Evolutionary conservation across 108 stramenopile genomes (phyloP), one percentile per base, ranked within the genome.

Genomic region (Cafeteria roenbergensis): DNA sequence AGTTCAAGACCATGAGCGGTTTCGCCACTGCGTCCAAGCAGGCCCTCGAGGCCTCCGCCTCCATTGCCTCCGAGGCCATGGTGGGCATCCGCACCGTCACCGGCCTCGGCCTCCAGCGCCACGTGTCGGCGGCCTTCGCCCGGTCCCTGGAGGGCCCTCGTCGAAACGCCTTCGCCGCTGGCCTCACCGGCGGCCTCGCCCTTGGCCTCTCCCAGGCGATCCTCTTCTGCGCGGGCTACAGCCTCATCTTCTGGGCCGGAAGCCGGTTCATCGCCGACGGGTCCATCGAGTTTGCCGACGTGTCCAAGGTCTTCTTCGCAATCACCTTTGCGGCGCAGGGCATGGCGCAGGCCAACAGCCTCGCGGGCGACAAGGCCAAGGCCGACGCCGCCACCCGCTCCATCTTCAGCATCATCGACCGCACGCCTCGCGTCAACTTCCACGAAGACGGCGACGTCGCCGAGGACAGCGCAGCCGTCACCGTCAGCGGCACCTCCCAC

Each of bases 81-180:
- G 48, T 66, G 21, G 81, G 80, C 25, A 82, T 84, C 50, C 70
- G 82, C 26, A 83, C 81, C 27, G 82, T 86, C 9, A 79, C 78
- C 31, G 69, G 80, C 54, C 81, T 72, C 55, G 76, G 71, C 48
- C 65, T 84, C 17, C 70, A 79, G 32, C 52, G 62, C 0, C 59
- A 65, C 56, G 68, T 80, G 14, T 57, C 73, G 36, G 52, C n/a
- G 28, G 53, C 69, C 51, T 84, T 81, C 67, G 62, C 54, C 30
- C 71, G 58, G 73, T 70, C 66, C 55, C 74, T 68, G 63, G 48
- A 62, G 26, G 63, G 65, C n/a, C 68, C 68, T 20, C 51, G 61
- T 0, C 21, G 51, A 37, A 32, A 55, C 3, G 66, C 63, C 25
- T 54, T 73, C 52, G 69, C 69, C 62, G 65, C 65, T 36, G 78